Conservation (phyloP, 345 rosid species). For the Toxicodendron radicans region DNA sequence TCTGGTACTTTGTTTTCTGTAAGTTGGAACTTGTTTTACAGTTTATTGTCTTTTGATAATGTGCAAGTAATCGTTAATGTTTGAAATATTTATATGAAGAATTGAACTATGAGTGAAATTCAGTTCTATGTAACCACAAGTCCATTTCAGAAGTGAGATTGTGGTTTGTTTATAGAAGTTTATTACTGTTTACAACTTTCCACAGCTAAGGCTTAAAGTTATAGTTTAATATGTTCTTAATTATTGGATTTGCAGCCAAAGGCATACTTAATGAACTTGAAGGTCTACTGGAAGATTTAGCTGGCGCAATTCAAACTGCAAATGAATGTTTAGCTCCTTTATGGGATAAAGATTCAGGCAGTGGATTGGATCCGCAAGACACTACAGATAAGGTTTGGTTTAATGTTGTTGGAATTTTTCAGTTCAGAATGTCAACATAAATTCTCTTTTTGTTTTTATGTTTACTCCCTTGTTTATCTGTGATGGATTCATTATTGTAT, state of each 20-base stretch:
- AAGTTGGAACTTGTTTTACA: neutral
- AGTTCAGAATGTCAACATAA: neutral
- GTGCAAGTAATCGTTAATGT: too few species aligned
- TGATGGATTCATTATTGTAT: neutral
- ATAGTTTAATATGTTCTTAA: neutral
- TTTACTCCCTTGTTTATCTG: neutral
- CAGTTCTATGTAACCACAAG: neutral
- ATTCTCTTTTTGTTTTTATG: neutral
- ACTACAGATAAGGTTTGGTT: slow-evolving; percentile 44
- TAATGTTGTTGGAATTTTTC: neutral
- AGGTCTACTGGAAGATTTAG: slow-evolving; percentile 45
- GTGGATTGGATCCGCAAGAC: slow-evolving; percentile 29
- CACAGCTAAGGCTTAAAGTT: neutral
- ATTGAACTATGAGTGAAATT: neutral
- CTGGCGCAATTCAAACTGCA: slow-evolving; percentile 37
- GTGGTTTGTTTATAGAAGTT: neutral
- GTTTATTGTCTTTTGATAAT: neutral
- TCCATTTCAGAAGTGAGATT: neutral
- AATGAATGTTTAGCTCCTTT: slow-evolving; percentile 26
- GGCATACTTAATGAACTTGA: slow-evolving; percentile 55
- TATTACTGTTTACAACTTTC: neutral
- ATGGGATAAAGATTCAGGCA: slow-evolving; percentile 27
- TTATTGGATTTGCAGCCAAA: slow-evolving; percentile 45
- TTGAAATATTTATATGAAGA: neutral
- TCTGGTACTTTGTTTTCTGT: neutral